A percentile compares a stretch with the other conserved stretches of the same genome.
Evolutionary conservation across 2,329 filamentous ascomycete genomes (phyloP).

Genomic region (Aotearoamyces nothofagi): DNA sequence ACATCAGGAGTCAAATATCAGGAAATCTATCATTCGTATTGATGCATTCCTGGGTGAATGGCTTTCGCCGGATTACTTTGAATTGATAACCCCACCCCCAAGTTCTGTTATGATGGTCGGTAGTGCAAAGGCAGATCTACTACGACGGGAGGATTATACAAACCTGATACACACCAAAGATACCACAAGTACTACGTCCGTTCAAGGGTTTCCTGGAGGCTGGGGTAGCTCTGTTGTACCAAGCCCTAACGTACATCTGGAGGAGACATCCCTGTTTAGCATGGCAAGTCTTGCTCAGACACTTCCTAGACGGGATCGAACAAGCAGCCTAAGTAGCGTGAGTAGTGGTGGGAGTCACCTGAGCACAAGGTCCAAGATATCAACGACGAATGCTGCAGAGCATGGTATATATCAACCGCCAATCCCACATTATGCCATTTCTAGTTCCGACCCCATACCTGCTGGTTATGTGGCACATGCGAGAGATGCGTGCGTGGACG

Average conservation of each 20-base stretch:
- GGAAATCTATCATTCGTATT: slow-evolving; percentile 56
- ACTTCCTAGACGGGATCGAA: slow-evolving; percentile 17
- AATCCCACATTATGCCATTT: slow-evolving; percentile 70
- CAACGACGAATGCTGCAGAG: slow-evolving; percentile 8
- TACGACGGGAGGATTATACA: slow-evolving; percentile 58
- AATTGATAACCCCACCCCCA: slow-evolving; percentile 79
- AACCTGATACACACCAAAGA: slow-evolving; percentile 17
- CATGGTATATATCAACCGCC: slow-evolving; percentile 53
- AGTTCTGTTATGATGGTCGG: slow-evolving; percentile 77
- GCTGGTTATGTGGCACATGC: slow-evolving; percentile 82
- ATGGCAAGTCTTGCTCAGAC: slow-evolving; percentile 13
- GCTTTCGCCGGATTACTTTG: slow-evolving; percentile 87
- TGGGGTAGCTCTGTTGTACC: slow-evolving; percentile 18
- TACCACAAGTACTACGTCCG: slow-evolving; percentile 12
- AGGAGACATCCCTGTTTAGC: slow-evolving; percentile 12
- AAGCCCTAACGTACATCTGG: slow-evolving; percentile 11
- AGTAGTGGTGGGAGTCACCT: slow-evolving; percentile 14
- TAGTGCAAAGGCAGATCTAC: slow-evolving; percentile 72
- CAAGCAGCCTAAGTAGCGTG: slow-evolving; percentile 18
- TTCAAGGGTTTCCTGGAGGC: slow-evolving; percentile 22
- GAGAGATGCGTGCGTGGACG: slow-evolving; percentile 65
- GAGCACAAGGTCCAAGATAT: slow-evolving; percentile 5
- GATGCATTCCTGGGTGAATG: slow-evolving; percentile 94
- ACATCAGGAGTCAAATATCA: slow-evolving; percentile 20
- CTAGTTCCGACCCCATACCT: slow-evolving; percentile 66